phyloP scores from a whole-genome alignment of 352 stramenopile species.

The Phytophthora brassicae region DNA sequence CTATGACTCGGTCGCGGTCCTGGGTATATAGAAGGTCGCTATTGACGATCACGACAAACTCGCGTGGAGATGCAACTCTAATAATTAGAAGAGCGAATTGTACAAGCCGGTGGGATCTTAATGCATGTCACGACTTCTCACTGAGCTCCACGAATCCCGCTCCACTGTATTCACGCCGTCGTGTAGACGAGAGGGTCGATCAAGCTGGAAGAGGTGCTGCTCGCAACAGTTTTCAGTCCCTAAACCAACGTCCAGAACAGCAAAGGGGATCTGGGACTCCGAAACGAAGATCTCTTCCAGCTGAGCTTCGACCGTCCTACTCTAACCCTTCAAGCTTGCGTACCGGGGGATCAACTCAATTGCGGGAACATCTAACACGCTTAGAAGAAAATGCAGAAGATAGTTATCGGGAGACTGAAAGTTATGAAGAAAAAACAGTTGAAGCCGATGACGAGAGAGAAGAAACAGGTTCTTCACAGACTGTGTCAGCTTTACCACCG shows the following conservation, averaged over 20 bases:
- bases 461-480: neutral
- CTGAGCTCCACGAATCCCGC: conserved; percentile 13
- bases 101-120: conserved; percentile 52
- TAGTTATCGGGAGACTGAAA: conserved; percentile 1
- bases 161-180: neutral
- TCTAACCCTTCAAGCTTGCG: neutral
- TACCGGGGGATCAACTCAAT: neutral
- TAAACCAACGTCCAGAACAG: conserved; percentile 1
- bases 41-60: conserved; percentile 49
- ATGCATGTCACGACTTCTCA: conserved; percentile 20
- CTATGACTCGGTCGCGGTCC: conserved; percentile 27
- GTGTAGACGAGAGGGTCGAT: neutral
- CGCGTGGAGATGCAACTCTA: conserved; percentile 32
- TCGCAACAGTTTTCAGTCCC: conserved; percentile 2
- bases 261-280: neutral
- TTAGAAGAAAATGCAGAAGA: conserved; percentile 1
- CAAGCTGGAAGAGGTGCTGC: neutral
- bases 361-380: neutral
- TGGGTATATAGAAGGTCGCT: conserved; percentile 62
- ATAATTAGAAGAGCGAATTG: conserved; percentile 56
- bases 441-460: neutral
- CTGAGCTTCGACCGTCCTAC: conserved; percentile 20
- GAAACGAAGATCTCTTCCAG: conserved; percentile 17
- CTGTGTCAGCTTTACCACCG: conserved; percentile 44
- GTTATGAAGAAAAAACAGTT: neutral